phyloP scores from a whole-genome alignment of 2,329 filamentous ascomycete species.

The Colletotrichum musae region DNA sequence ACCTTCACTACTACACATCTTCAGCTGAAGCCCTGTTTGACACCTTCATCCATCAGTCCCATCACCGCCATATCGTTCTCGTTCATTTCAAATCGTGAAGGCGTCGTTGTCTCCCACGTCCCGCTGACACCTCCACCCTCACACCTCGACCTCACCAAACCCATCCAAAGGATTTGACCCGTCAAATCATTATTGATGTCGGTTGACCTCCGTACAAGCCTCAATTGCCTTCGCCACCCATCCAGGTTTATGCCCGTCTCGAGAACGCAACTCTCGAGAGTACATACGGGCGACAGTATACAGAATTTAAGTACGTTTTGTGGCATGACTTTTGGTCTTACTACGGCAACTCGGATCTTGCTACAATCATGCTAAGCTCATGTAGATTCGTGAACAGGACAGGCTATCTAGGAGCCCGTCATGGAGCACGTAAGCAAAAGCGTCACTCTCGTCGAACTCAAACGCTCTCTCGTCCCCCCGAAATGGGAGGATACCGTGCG shows the following conservation, averaged over 20 bases:
- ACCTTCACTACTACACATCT: conserved; percentile 1
- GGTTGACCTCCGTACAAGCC: conserved; percentile 70
- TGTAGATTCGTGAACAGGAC: conserved; percentile 39
- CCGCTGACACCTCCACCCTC: conserved; percentile 26
- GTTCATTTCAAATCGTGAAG: conserved; percentile 34
- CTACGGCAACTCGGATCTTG: background rate
- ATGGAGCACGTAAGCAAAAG: conserved; percentile 49
- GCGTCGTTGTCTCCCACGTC: conserved; percentile 29
- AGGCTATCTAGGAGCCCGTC: conserved; percentile 44
- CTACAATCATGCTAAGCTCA: background rate
- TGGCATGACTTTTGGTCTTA: background rate
- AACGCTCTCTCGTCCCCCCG: conserved; percentile 65
- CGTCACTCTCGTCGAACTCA: conserved; percentile 38
- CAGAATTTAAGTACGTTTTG: conserved; percentile 63
- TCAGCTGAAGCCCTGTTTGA: conserved; percentile 29
- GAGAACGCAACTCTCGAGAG: conserved; percentile 67
- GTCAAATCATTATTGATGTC: conserved; percentile 68
- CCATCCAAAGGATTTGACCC: conserved; percentile 39
- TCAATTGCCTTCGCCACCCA: conserved; percentile 70
- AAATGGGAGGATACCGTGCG: conserved; percentile 72
- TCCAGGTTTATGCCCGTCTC: conserved; percentile 71
- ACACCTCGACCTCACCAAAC: conserved; percentile 27
- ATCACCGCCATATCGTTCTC: background rate
- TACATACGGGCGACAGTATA: conserved; percentile 71
- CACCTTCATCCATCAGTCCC: conserved; percentile 5